These are phyloP conservation scores for Tolypocladium inflatum DNA, from an alignment of 2,329 filamentous ascomycete species.

Conservation along the genomic window DNA sequence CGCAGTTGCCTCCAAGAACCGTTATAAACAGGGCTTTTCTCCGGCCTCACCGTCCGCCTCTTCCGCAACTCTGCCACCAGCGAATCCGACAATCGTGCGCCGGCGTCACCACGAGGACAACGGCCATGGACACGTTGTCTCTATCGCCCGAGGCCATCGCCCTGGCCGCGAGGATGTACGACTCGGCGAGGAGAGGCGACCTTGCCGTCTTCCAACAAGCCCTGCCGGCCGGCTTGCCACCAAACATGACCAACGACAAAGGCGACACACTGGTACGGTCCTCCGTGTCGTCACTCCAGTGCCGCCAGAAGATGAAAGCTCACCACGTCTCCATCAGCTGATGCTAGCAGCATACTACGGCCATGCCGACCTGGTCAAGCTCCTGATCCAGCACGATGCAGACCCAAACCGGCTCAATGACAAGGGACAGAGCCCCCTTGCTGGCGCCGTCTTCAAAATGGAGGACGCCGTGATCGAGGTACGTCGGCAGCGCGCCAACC, in stretches of 20 bases:
- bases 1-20: background rate
- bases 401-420: conserved; percentile 62
- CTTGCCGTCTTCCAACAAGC: conserved; percentile 51
- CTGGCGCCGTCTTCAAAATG: conserved; percentile 65
- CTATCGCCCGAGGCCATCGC: conserved; percentile 49
- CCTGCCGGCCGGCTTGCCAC: conserved; percentile 53
- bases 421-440: conserved; percentile 57
- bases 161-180: conserved; percentile 57
- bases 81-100: background rate
- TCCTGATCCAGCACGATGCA: conserved; percentile 53
- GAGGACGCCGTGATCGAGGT: conserved; percentile 55
- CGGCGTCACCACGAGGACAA: background rate
- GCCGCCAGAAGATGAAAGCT: background rate
- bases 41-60: background rate
- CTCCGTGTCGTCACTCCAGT: background rate
- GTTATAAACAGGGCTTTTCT: too few relatives aligned
- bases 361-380: conserved; percentile 47
- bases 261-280: conserved; percentile 56
- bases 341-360: conserved; percentile 68
- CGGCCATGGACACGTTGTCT: background rate
- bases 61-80: background rate
- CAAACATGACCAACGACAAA: conserved; percentile 63
- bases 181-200: conserved; percentile 53
- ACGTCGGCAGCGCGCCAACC: conserved; percentile 1
- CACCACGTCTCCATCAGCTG: conserved; percentile 31